Evolutionary conservation across 169 alveolate species (phyloP).

Genomic region (Amoebophrya sp.): DNA sequence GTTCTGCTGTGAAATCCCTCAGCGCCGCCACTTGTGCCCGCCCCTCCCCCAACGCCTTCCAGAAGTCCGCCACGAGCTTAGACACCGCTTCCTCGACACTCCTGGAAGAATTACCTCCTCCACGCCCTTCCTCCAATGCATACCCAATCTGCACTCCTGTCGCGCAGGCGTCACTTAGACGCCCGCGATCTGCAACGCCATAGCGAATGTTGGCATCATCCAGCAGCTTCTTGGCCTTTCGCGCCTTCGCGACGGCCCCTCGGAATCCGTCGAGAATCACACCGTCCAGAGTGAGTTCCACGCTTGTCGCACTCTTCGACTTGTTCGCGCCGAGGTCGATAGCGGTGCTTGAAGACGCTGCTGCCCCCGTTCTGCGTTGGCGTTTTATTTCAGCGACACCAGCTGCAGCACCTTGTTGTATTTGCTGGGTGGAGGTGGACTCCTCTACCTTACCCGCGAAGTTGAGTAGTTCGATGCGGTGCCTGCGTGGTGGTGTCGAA

Average conservation of each 20-base stretch:
- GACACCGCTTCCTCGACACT: neutral
- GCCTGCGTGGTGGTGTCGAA: too few species aligned
- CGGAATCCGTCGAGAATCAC: neutral
- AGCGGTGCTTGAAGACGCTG: too few species aligned
- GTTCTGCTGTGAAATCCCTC: too few species aligned
- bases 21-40: neutral
- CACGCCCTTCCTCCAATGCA: too few species aligned
- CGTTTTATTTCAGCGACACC: too few species aligned
- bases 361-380: too few species aligned
- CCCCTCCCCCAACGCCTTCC: neutral
- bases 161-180: neutral
- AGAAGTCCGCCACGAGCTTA: neutral
- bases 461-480: too few species aligned
- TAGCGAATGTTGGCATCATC: neutral
- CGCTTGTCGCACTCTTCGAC: neutral
- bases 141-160: neutral
- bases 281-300: neutral
- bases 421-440: too few species aligned
- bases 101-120: neutral
- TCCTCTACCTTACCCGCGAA: too few species aligned
- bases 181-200: neutral
- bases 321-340: too few species aligned
- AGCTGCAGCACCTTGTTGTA: neutral
- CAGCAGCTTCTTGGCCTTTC: neutral
- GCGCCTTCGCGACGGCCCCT: neutral